Base-by-base conservation (phyloP, 2,329 filamentous ascomycete genomes). In the Cercospora sojina region DNA sequence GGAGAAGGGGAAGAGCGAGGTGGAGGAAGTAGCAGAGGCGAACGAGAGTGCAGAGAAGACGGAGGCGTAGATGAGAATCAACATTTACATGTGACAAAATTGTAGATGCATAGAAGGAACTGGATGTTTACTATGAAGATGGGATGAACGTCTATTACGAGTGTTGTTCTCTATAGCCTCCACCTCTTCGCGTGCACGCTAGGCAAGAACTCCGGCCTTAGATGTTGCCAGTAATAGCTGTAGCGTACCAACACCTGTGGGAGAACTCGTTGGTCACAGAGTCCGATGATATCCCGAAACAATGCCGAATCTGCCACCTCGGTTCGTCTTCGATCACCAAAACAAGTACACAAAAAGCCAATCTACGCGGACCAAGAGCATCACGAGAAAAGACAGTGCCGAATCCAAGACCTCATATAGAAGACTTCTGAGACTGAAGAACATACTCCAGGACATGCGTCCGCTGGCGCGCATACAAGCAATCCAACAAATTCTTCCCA, bases 11-110 rank as follows among this genome's bases (percentile, higher is more conserved):
- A 20, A 62, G 12, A 13, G 9, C 16, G 58, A 23, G 10, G 6
- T 8, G 6, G 59, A 38, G 4, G 25, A 23, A 18, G 43, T 13
- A 10, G 27, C 18, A 25, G 12, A 31, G 29, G 47, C 27, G 12
- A 20, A 41, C 10, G 59, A 62, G 2, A 23, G 25, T 10, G 51
- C 29, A 5, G 58, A 32, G 51, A 63, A 63, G 23, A n/a, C 20
- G 4, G 60, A 57, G 20, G 60, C 12, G 18, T 63, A 56, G 32
- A 69, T 59, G 62, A n/a, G n/a, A 27, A 55, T 29, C 13, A n/a
- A n/a, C 29, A 10, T 31, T 35, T 35, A 16, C n/a, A 29, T 20
- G 27, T 18, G 53, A 9, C n/a, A 57, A 57, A 57, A 35, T 12
- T 57, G 53, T 57, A 57, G 27, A 20, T 57, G 53, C 18, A 57